Evolutionary conservation across 129 eudicot species (phyloP).

Genomic region (Artemisia argyi): DNA sequence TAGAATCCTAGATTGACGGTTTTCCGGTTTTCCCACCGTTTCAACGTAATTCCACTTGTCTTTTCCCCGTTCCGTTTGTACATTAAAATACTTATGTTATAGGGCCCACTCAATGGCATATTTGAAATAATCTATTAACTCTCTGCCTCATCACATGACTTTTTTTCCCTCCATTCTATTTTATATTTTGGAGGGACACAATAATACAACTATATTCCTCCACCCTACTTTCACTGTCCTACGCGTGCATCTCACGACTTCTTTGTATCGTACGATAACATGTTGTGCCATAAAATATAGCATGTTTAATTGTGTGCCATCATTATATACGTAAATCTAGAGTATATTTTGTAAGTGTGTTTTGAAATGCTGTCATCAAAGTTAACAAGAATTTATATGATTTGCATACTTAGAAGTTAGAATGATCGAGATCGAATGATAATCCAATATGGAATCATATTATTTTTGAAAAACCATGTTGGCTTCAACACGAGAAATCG

Average conservation of each 20-base stretch:
- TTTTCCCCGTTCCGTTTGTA: conserved; percentile 36
- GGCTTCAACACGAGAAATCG: too few species aligned
- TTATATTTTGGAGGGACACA: conserved; percentile 37
- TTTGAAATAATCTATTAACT: conserved; percentile 9
- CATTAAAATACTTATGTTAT: neutral
- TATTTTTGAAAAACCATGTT: too few species aligned
- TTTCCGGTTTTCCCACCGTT: conserved; percentile 25
- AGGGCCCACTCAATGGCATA: conserved; percentile 18
- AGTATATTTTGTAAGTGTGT: too few species aligned
- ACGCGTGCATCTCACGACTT: conserved; percentile 19
- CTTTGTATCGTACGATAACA: neutral
- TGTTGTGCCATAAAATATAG: too few species aligned
- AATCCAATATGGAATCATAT: too few species aligned
- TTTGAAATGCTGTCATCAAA: too few species aligned
- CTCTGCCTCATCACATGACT: conserved; percentile 29
- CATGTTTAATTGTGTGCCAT: too few species aligned
- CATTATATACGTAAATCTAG: too few species aligned
- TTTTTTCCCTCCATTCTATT: conserved; percentile 33
- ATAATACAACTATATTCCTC: conserved; percentile 25
- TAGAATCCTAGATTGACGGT: conserved; percentile 24
- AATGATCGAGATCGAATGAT: too few species aligned
- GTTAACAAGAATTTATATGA: too few species aligned
- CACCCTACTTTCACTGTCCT: conserved; percentile 15
- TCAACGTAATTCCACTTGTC: conserved; percentile 31
- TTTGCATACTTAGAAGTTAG: too few species aligned